Percentiles rank a stretch among this genome's conserved stretches.
Conservation (phyloP, 768 basidiomycete species). For the Lentinula sp. region DNA sequence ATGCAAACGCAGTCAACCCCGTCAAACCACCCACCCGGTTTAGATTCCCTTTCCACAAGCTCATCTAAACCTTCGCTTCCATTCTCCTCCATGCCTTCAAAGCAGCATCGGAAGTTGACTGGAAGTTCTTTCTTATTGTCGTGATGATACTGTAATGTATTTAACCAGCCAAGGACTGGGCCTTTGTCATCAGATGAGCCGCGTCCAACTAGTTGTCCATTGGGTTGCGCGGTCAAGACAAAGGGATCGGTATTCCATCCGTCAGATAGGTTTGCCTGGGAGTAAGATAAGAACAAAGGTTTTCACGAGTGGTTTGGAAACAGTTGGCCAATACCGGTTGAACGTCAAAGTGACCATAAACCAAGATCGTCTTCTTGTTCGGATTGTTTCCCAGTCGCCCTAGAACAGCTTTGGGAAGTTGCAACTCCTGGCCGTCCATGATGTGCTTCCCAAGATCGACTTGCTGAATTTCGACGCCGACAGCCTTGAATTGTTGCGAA, state of each 20-base stretch:
- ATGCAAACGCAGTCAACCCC: slow-evolving; percentile 94
- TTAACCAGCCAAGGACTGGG: slow-evolving; percentile 84
- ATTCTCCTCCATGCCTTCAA: slow-evolving; percentile 97
- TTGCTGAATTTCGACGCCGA: slow-evolving; percentile 73
- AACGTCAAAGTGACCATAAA: slow-evolving; percentile 96
- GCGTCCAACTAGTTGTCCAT: slow-evolving; percentile 71
- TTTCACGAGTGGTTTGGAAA: background rate
- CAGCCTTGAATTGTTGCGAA: slow-evolving; percentile 60
- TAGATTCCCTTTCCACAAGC: slow-evolving; percentile 70
- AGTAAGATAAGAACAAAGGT: too few relatives aligned
- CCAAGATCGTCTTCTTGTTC: slow-evolving; percentile 43
- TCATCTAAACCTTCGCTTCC: slow-evolving; percentile 90
- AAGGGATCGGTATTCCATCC: slow-evolving; percentile 71
- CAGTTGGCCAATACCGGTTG: slow-evolving; percentile 62
- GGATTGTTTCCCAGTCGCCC: slow-evolving; percentile 73
- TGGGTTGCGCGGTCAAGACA: slow-evolving; percentile 43
- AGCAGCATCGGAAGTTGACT: slow-evolving; percentile 86
- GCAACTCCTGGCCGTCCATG: slow-evolving; percentile 53
- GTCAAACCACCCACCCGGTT: slow-evolving; percentile 73
- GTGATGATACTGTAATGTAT: slow-evolving; percentile 81
- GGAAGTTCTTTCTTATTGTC: slow-evolving; percentile 65
- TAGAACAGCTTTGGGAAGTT: slow-evolving; percentile 24
- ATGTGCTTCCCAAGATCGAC: slow-evolving; percentile 74
- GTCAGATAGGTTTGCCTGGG: slow-evolving; percentile 37
- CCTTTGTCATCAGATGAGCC: slow-evolving; percentile 92